Conservation (phyloP, 306 rosid species). For the Prosopis cineraria region DNA sequence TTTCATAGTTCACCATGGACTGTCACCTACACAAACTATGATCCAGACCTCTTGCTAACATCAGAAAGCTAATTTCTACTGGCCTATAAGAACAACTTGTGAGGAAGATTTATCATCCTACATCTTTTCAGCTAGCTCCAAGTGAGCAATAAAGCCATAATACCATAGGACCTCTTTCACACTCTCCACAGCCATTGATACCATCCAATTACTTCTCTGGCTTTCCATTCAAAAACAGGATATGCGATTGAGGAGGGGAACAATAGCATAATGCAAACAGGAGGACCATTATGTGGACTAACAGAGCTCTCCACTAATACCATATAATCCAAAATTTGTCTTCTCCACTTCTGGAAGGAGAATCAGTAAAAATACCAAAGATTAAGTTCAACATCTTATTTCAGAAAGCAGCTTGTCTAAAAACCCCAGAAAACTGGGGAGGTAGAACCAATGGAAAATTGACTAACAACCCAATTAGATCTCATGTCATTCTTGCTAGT, state of each 20-base stretch:
- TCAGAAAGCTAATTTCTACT: slow-evolving; percentile 7
- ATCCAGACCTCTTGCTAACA: slow-evolving; percentile 19
- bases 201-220: slow-evolving; percentile 13
- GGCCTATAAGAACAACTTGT: slow-evolving; percentile 26
- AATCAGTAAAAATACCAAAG: background rate
- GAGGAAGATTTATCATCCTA: slow-evolving; percentile 30
- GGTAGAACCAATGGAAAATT: background rate
- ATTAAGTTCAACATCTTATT: background rate
- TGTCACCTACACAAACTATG: slow-evolving; percentile 22
- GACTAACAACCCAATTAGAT: slow-evolving; percentile 3
- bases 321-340: background rate
- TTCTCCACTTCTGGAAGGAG: background rate
- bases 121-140: slow-evolving; percentile 31
- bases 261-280: background rate
- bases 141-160: slow-evolving; percentile 2
- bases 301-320: background rate
- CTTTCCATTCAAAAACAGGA: background rate
- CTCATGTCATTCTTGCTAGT: slow-evolving; percentile 7
- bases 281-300: background rate
- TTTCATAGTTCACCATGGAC: slow-evolving; percentile 1
- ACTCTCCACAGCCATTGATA: background rate
- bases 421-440: slow-evolving; percentile 7
- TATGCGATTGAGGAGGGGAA: background rate
- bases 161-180: slow-evolving; percentile 9
- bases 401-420: background rate